These are phyloP conservation scores for Elasticomyces elasticus DNA, from an alignment of 495 filamentous ascomycete species.

Conservation along the genomic window DNA sequence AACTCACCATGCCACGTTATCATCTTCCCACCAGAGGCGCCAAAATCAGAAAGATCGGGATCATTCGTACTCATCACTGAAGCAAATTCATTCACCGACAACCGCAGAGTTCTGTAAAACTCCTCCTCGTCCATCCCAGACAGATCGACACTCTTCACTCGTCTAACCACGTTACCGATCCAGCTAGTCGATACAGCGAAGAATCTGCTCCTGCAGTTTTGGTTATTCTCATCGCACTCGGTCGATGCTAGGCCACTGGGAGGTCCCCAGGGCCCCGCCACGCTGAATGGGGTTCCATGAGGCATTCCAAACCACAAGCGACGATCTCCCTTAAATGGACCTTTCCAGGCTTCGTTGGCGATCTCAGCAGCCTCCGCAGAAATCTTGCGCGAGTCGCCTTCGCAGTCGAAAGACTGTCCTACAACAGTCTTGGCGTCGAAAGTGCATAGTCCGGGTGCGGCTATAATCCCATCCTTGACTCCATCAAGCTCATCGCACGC, in stretches of 20 bases:
- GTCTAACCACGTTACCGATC: constrained; percentile 19
- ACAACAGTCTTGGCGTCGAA: constrained; percentile 32
- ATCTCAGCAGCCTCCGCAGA: constrained; percentile 19
- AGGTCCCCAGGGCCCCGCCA: not conserved
- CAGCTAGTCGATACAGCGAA: constrained; percentile 16
- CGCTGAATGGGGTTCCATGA: constrained; percentile 8
- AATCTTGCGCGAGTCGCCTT: constrained; percentile 10
- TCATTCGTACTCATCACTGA: constrained; percentile 32
- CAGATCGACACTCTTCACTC: constrained; percentile 18
- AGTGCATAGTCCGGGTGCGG: constrained; percentile 30
- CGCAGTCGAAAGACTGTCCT: constrained; percentile 23
- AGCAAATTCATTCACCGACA: constrained; percentile 24
- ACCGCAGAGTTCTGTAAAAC: constrained; percentile 25
- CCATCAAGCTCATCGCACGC: constrained; percentile 36
- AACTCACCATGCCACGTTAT: constrained; percentile 37
- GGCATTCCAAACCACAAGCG: constrained; percentile 20
- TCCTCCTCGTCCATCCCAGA: constrained; percentile 12
- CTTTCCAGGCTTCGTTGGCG: constrained; percentile 20
- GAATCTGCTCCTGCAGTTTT: constrained; percentile 8
- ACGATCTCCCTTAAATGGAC: constrained; percentile 14
- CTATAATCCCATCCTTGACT: constrained; percentile 33
- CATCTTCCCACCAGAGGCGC: constrained; percentile 34
- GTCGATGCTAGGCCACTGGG: constrained; percentile 4
- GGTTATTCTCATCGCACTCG: not conserved
- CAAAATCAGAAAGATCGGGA: constrained; percentile 36